Evolutionary conservation across 805 yeast genomes (phyloP).

Genomic region (Ogataea saltuana): DNA sequence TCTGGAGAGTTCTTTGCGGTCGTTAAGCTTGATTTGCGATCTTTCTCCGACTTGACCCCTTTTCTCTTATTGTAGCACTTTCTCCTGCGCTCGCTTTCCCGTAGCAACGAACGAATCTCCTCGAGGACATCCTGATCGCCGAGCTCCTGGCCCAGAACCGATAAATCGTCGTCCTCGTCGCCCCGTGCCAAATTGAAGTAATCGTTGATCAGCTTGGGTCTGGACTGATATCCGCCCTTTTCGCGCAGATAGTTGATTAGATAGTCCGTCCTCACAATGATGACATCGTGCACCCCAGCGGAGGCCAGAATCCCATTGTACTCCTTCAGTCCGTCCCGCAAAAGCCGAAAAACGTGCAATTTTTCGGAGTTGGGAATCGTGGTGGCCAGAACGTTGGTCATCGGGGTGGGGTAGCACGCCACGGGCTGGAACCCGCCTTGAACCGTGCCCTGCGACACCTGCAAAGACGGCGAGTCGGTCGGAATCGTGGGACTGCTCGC

Average conservation of each 20-base stretch:
- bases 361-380: slow-evolving; percentile 8
- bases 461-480: background rate
- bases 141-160: slow-evolving; percentile 14
- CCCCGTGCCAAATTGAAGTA: slow-evolving; percentile 26
- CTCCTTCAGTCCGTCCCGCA: slow-evolving; percentile 28
- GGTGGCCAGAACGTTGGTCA: background rate
- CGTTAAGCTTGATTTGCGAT: slow-evolving; percentile 7
- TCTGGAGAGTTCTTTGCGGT: slow-evolving; percentile 18
- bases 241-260: slow-evolving; percentile 24
- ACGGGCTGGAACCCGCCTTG: background rate
- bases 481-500: slow-evolving; percentile 22
- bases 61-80: slow-evolving; percentile 31
- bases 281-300: slow-evolving; percentile 20
- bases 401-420: no score
- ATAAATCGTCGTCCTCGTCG: slow-evolving; percentile 23
- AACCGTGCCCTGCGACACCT: no score
- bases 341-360: slow-evolving; percentile 13
- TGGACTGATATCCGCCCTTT: slow-evolving; percentile 20
- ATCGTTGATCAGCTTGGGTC: slow-evolving; percentile 31
- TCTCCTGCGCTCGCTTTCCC: slow-evolving; percentile 30
- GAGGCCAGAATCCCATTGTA: slow-evolving; percentile 24
- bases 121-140: slow-evolving; percentile 17
- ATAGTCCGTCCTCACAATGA: slow-evolving; percentile 30
- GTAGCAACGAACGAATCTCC: slow-evolving; percentile 25
- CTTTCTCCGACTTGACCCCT: slow-evolving; percentile 14